These are phyloP conservation scores for Aphanocladium album DNA, from an alignment of 2,329 filamentous ascomycete genomes.

Conservation along the genomic window DNA sequence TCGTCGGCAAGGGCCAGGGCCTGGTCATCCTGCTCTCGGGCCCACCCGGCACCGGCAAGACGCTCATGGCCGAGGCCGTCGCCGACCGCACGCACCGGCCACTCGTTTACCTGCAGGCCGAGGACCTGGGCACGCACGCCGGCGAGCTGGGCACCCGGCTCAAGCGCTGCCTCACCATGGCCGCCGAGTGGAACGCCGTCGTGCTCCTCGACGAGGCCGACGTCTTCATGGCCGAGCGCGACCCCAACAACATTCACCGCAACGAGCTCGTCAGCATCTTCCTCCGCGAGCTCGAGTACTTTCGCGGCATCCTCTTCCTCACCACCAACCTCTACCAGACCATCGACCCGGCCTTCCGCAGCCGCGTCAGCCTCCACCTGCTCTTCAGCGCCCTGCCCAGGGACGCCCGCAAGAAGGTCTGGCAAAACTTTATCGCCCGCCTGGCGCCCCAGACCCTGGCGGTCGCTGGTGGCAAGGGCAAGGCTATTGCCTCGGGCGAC, in stretches of 20 bases:
- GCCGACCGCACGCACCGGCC: slow-evolving; percentile 39
- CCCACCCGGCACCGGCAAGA: slow-evolving; percentile 43
- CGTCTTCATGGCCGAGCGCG: slow-evolving; percentile 45
- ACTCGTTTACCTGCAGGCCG: slow-evolving; percentile 41
- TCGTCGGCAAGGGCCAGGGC: slow-evolving; percentile 38
- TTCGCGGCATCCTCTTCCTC: slow-evolving; percentile 40
- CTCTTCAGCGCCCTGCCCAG: slow-evolving; percentile 36
- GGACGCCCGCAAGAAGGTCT: slow-evolving; percentile 35
- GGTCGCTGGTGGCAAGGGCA: background rate
- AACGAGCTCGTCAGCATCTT: slow-evolving; percentile 47
- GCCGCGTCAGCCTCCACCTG: slow-evolving; percentile 42
- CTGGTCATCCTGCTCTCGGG: slow-evolving; percentile 42
- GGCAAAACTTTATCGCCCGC: slow-evolving; percentile 41
- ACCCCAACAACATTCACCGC: slow-evolving; percentile 39
- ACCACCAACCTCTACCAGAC: slow-evolving; percentile 39
- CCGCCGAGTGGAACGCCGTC: slow-evolving; percentile 45
- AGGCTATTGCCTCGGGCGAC: background rate
- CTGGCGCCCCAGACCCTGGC: slow-evolving; percentile 20
- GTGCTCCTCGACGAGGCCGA: slow-evolving; percentile 50
- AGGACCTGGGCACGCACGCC: slow-evolving; percentile 43
- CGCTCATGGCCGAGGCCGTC: slow-evolving; percentile 39
- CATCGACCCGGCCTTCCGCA: slow-evolving; percentile 41
- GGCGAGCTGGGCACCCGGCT: slow-evolving; percentile 42
- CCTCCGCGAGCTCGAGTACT: slow-evolving; percentile 42
- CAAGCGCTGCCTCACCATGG: slow-evolving; percentile 41